Base-by-base conservation (phyloP, 2,329 filamentous ascomycete species). In the Chaetomium strumarium region DNA sequence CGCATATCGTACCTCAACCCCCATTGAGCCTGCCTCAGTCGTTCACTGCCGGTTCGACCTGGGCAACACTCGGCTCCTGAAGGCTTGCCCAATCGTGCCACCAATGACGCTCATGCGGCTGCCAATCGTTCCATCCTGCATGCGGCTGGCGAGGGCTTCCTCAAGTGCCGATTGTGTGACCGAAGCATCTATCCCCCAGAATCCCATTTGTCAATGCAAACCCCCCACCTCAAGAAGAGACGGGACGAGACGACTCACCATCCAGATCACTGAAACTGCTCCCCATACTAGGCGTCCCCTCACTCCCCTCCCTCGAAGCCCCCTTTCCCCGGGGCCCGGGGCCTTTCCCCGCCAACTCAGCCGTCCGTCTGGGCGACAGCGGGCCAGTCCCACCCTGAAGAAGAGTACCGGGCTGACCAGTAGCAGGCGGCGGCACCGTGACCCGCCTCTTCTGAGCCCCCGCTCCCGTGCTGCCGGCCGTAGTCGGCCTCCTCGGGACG, bases 251-350 rank as follows among this genome's bases (percentile, higher is more conserved):
- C 20, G 9, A 60, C 67, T 55, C 72, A 81, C 86, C 87, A 66
- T 92, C 88, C 40, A 95, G 76, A 70, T 93, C 89, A 68, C 87
- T 92, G 63, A 90, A 93, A 62, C 87, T 91, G 66, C 88, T 92
- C 1, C 88, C 86, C 83, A 90, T 90, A 61, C 86, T 90, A 1
- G 85, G 86, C 13, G 84, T 85, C 13, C 85, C 85, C 57, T 90
- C 85, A 63, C 85, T 89, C 12, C 80, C 81, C 56, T 86, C 83
- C 12, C 76, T 75, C 1, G 78, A 79, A 42, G 72, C 68, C 0
- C 72, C 75, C 60, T 77, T 76, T 70, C 72, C 55, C 76, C 77
- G 9, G 69, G 70, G 9, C 70, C 68, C 1, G 81, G 13, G 78
- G 60, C 77, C 81, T 41, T 78, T 71, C 24, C 75, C 76, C 2